Evolutionary conservation across 2,329 filamentous ascomycete species (phyloP), one percentile per base, ranked within the genome.

Genomic region (Purpureocillium lavendulum): DNA sequence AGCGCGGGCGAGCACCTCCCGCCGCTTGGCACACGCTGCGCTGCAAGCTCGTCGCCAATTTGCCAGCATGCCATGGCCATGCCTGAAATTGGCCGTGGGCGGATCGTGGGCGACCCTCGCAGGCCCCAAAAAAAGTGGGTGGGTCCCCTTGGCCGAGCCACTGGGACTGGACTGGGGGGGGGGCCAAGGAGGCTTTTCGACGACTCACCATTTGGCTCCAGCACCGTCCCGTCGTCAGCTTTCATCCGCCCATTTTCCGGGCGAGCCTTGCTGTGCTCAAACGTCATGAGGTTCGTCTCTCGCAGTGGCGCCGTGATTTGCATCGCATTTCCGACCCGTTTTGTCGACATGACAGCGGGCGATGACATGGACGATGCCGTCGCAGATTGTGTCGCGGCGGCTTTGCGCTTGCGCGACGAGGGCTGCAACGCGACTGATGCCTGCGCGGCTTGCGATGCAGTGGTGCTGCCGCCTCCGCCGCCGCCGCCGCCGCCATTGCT

Each of bases 221-320:
- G 70, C 40, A 81, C 74, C 33, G 87, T 92, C 49, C 92, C 92
- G 66, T 97, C 88, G 59, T 98, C 92, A 44, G 92, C 87, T 51
- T 84, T 75, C 58, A 98, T 73, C 56, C 82, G 82, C 40, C 85
- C 85, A 52, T 89, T 73, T 53, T 84, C 82, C 42, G 89, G 72
- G 42, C 72, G 73, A 36, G 75, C 77, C 42, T 78, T 76, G 54
- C 75, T 79, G 45, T 79, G 79, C 46, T 87, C 82, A 63, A 97
- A 97, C 33, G 77, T 87, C 66, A 96, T 76, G 80, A 97, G 82
- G 61, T 94, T 96, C 38, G 85, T 83, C 54, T 87, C 80, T 46
- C 76, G 70, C 55, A 56, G 58, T 16, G 54, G 48, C 45, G 68
- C 61, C 49, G 66, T 51, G 41, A 58, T 59, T 40, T 63, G 58